A percentile compares a stretch with the other conserved stretches of the same genome.
These are phyloP conservation scores for Climacium dendroides DNA, from an alignment of 225 moss, liverwort and hornwort genomes.

Conservation along the genomic window DNA sequence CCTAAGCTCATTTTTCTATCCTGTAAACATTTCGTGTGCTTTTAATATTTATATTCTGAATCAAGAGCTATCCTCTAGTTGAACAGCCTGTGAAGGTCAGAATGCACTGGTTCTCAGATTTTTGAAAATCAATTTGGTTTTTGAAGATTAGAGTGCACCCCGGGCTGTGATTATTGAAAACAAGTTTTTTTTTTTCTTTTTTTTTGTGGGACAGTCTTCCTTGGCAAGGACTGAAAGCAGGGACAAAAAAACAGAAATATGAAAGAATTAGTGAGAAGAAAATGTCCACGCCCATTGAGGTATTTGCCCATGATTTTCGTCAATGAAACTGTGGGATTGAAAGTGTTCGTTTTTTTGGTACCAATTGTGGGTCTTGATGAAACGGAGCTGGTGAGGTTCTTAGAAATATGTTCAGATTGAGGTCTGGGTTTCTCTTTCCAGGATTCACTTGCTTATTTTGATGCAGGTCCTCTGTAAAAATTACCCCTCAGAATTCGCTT, in stretches of 20 bases:
- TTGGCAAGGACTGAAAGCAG: slow-evolving; percentile 98
- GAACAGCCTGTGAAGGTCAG: background rate
- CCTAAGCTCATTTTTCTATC: background rate
- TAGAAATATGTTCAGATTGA: background rate
- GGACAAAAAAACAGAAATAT: slow-evolving; percentile 96
- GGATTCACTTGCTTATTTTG: background rate
- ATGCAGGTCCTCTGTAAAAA: slow-evolving; percentile 65
- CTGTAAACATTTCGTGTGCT: background rate
- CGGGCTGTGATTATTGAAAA: background rate
- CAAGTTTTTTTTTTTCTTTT: background rate
- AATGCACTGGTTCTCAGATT: background rate
- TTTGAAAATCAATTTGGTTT: background rate
- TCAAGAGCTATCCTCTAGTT: background rate
- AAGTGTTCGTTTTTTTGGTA: background rate
- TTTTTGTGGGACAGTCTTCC: slow-evolving; percentile 58
- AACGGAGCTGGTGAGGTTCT: background rate
- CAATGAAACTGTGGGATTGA: background rate
- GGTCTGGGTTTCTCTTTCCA: background rate
- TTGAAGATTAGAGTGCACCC: background rate
- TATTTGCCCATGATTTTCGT: background rate
- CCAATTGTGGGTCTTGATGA: background rate
- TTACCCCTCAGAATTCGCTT: slow-evolving; percentile 74
- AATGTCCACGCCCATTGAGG: slow-evolving; percentile 97
- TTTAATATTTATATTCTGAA: background rate
- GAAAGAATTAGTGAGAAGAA: slow-evolving; percentile 98